Evolutionary conservation across 192 early-diverging fungal species (phyloP).

Genomic region (Linnemannia schmuckeri): DNA sequence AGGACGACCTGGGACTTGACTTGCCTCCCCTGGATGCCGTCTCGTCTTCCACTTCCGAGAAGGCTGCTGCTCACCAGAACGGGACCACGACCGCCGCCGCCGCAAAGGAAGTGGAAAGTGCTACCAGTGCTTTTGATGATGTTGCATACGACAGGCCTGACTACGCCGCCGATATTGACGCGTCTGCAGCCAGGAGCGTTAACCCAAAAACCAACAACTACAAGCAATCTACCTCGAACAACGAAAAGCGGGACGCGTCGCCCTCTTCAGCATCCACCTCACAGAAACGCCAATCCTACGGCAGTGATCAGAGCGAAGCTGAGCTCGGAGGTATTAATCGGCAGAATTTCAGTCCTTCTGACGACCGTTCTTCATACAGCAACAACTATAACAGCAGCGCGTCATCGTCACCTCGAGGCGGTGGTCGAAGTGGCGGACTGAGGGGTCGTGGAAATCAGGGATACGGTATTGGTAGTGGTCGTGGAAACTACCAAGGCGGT

Average conservation of each 20-base stretch:
- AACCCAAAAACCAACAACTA: neutral
- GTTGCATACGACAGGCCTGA: neutral
- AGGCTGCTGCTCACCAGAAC: neutral
- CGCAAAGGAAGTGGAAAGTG: neutral
- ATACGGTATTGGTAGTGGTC: constrained; percentile 10
- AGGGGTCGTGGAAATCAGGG: constrained; percentile 19
- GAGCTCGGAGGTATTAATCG: neutral
- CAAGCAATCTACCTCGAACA: neutral
- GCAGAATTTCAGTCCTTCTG: neutral
- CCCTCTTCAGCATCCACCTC: neutral
- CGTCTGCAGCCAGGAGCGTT: neutral
- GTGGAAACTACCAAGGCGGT: constrained; percentile 22
- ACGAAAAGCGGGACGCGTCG: neutral
- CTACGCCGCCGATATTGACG: neutral
- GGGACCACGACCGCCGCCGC: neutral
- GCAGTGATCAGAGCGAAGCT: neutral
- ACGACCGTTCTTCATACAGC: neutral
- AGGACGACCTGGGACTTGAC: constrained; percentile 25
- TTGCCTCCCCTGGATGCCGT: neutral
- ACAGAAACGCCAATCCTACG: neutral
- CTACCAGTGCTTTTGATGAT: neutral
- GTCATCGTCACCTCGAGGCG: constrained; percentile 17
- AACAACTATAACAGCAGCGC: neutral
- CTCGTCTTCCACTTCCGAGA: neutral
- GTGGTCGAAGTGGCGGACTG: constrained; percentile 8